Evolutionary conservation across 768 basidiomycete genomes (phyloP).

Genomic region (Termitomyces bulborhizus): DNA sequence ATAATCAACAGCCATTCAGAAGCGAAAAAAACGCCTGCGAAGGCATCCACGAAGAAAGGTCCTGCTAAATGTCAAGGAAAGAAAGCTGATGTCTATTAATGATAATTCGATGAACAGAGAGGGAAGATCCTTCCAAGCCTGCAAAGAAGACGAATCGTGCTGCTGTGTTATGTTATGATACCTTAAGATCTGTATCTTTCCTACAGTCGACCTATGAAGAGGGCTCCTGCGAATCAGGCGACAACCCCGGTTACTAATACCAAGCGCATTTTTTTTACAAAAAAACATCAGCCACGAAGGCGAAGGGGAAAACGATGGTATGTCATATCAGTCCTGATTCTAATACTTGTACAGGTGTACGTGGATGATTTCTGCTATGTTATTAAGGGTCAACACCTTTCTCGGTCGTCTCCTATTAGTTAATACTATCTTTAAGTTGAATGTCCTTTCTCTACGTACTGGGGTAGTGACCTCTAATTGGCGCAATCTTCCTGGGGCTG

Average conservation of each 20-base stretch:
- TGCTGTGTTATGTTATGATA: conserved; percentile 53
- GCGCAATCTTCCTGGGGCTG: no score
- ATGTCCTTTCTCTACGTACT: neutral
- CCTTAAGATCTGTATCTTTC: neutral
- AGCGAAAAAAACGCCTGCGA: no score
- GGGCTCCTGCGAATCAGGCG: conserved; percentile 40
- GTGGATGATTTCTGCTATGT: conserved; percentile 15
- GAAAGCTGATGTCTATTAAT: conserved; percentile 45
- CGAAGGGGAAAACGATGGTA: conserved; percentile 57
- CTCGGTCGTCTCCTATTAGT: neutral
- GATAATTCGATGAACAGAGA: conserved; percentile 49
- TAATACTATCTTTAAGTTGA: neutral
- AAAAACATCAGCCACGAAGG: conserved; percentile 63
- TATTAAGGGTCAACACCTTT: neutral
- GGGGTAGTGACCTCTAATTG: no score
- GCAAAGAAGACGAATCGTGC: conserved; percentile 57
- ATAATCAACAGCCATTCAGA: no score
- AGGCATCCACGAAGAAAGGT: conserved; percentile 35
- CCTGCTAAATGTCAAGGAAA: conserved; percentile 48
- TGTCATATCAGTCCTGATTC: conserved; percentile 11
- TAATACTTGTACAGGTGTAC: conserved; percentile 14
- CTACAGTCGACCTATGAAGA: conserved; percentile 33
- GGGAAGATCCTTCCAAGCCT: conserved; percentile 40
- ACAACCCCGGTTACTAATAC: conserved; percentile 50
- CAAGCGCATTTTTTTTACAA: conserved; percentile 49